Evolutionary conservation across 352 stramenopile species (phyloP).

Genomic region (Globisporangium radiosum): DNA sequence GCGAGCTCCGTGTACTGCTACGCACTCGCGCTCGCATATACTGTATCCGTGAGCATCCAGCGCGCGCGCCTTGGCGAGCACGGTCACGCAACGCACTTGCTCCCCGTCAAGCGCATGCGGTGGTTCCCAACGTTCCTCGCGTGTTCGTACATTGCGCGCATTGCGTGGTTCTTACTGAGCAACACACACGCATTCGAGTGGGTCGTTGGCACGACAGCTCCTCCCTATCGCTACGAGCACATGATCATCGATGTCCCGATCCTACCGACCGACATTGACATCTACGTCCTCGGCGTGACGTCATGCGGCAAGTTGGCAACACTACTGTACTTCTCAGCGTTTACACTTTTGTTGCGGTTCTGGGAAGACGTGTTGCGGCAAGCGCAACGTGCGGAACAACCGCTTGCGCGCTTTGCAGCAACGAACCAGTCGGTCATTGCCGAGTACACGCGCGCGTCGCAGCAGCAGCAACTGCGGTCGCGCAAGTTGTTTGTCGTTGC

Average conservation of each 20-base stretch:
- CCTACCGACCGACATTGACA: constrained; percentile 70
- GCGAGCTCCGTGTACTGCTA: constrained; percentile 66
- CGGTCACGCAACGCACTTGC: constrained; percentile 72
- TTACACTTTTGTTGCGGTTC: constrained; percentile 75
- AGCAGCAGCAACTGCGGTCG: constrained; percentile 35
- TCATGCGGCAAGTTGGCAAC: constrained; percentile 70
- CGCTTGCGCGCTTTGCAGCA: constrained; percentile 44
- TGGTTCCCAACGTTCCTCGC: constrained; percentile 79
- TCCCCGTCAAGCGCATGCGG: constrained; percentile 75
- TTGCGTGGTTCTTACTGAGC: constrained; percentile 68
- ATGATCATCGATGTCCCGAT: constrained; percentile 67
- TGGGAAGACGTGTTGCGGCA: constrained; percentile 71
- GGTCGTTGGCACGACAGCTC: constrained; percentile 34
- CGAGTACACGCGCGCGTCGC: constrained; percentile 48
- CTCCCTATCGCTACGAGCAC: constrained; percentile 54
- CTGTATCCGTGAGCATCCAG: constrained; percentile 68
- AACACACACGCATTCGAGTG: constrained; percentile 81
- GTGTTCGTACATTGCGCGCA: constrained; percentile 65
- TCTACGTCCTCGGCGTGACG: constrained; percentile 76
- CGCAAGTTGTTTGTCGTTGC: constrained; percentile 69
- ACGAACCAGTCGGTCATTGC: constrained; percentile 67
- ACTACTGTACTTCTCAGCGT: constrained; percentile 76
- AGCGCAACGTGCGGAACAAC: constrained; percentile 43
- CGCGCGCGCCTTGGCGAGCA: constrained; percentile 64
- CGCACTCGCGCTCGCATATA: constrained; percentile 56